Percentiles rank a stretch among this genome's conserved stretches.
Conservation (phyloP, 257 asterid genomes). For the Solanum piurae region DNA sequence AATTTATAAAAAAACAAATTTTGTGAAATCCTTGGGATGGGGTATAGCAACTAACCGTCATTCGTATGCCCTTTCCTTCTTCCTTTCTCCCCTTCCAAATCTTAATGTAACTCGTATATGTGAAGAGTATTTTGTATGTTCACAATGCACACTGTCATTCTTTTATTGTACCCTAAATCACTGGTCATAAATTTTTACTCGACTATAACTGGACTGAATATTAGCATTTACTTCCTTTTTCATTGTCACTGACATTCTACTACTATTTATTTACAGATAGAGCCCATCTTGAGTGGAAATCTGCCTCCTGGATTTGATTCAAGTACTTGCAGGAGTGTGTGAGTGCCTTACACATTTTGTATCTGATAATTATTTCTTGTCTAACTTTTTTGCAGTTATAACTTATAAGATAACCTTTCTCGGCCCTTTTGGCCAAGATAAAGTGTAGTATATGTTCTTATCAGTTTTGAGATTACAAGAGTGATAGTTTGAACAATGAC, state of each 20-base stretch:
- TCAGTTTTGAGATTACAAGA: background rate
- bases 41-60: background rate
- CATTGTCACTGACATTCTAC: constrained; percentile 1
- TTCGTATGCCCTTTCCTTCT: background rate
- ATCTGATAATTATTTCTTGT: background rate
- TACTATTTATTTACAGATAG: constrained; percentile 50
- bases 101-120: background rate
- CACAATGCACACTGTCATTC: background rate
- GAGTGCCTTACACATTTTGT: constrained; percentile 27
- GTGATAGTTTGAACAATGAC: background rate
- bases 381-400: background rate
- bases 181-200: background rate
- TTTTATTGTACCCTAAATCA: background rate
- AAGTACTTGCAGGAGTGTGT: constrained; percentile 90
- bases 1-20: background rate
- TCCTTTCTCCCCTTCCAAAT: background rate
- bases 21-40: background rate
- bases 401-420: constrained; percentile 17
- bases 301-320: constrained; percentile 86
- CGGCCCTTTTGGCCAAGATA: constrained; percentile 30
- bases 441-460: constrained; percentile 32
- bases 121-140: background rate
- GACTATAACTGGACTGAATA: background rate
- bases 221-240: background rate
- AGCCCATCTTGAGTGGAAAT: constrained; percentile 83